These are phyloP conservation scores for Auriculariales sp. DNA, from an alignment of 768 basidiomycete species.

Conservation along the genomic window DNA sequence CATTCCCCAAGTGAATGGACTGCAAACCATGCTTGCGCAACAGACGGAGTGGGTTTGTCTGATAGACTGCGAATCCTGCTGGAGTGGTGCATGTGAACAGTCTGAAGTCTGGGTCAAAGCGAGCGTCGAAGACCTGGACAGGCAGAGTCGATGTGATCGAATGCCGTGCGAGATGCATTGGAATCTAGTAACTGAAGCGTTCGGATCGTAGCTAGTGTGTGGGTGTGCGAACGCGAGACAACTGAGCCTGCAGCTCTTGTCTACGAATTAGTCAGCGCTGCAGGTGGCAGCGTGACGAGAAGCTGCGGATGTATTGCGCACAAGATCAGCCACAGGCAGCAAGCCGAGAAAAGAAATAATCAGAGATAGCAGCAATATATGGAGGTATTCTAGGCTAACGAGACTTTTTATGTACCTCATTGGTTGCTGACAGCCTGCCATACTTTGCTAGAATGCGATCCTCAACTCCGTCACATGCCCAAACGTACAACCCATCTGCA, in stretches of 20 bases:
- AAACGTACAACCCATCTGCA: slow-evolving; percentile 70
- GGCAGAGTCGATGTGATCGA: slow-evolving; percentile 66
- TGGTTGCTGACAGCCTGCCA: slow-evolving; percentile 37
- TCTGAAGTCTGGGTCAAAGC: slow-evolving; percentile 64
- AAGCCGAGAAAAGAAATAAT: too few relatives aligned
- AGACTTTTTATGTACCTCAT: background rate
- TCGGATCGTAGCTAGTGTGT: too few relatives aligned
- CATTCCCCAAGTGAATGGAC: background rate
- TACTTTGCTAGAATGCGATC: slow-evolving; percentile 63
- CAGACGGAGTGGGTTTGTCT: slow-evolving; percentile 56
- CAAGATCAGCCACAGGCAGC: too few relatives aligned
- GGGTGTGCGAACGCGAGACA: too few relatives aligned
- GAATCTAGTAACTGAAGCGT: too few relatives aligned
- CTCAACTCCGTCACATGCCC: slow-evolving; percentile 75
- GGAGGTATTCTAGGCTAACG: too few relatives aligned
- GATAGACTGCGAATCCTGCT: slow-evolving; percentile 74
- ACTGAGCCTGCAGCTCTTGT: too few relatives aligned
- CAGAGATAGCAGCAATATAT: too few relatives aligned
- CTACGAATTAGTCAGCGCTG: too few relatives aligned
- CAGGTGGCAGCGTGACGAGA: too few relatives aligned
- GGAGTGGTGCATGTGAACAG: slow-evolving; percentile 73
- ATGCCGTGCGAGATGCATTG: slow-evolving; percentile 78
- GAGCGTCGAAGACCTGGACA: slow-evolving; percentile 59
- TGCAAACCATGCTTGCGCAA: slow-evolving; percentile 65
- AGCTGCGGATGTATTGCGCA: too few relatives aligned